These are phyloP conservation scores for Candida adriatica DNA, from an alignment of 805 yeast species.

Conservation along the genomic window DNA sequence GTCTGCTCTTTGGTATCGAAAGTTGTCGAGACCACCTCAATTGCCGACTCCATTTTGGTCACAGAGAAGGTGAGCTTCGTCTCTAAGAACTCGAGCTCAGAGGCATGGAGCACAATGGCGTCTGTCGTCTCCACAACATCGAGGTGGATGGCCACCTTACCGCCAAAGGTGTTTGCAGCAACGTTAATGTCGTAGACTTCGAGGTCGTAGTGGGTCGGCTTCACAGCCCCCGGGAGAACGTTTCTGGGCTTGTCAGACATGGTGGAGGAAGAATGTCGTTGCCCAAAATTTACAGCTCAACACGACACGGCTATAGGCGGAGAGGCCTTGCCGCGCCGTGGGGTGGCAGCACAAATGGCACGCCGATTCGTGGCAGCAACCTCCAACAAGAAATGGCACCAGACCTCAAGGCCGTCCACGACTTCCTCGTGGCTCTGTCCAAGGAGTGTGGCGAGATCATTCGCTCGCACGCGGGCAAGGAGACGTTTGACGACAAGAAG, in stretches of 20 bases:
- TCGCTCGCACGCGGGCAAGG: slow-evolving; percentile 40
- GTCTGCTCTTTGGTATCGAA: slow-evolving; percentile 52
- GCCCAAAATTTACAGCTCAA: too few relatives aligned
- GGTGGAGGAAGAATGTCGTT: not conserved
- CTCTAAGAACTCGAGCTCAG: slow-evolving; percentile 49
- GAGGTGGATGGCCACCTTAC: slow-evolving; percentile 46
- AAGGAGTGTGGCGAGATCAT: slow-evolving; percentile 44
- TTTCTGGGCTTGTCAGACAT: slow-evolving; percentile 26
- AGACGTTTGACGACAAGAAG: slow-evolving; percentile 46
- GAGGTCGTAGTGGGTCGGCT: slow-evolving; percentile 71
- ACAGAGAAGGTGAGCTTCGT: slow-evolving; percentile 32
- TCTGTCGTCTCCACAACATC: slow-evolving; percentile 41
- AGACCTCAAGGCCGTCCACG: slow-evolving; percentile 26
- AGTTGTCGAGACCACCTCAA: slow-evolving; percentile 26
- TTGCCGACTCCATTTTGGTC: slow-evolving; percentile 25
- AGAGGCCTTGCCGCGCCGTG: too few relatives aligned
- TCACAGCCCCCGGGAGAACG: slow-evolving; percentile 51
- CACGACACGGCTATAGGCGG: too few relatives aligned
- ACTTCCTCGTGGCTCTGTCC: slow-evolving; percentile 34
- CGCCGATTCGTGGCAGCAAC: not conserved
- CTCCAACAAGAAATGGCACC: slow-evolving; percentile 2
- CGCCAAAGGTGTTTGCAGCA: slow-evolving; percentile 49
- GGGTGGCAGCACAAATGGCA: not conserved
- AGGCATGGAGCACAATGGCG: slow-evolving; percentile 46
- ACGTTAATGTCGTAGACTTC: slow-evolving; percentile 51